Evolutionary conservation across 352 stramenopile genomes (phyloP).

Genomic region (Pythium apleroticum): DNA sequence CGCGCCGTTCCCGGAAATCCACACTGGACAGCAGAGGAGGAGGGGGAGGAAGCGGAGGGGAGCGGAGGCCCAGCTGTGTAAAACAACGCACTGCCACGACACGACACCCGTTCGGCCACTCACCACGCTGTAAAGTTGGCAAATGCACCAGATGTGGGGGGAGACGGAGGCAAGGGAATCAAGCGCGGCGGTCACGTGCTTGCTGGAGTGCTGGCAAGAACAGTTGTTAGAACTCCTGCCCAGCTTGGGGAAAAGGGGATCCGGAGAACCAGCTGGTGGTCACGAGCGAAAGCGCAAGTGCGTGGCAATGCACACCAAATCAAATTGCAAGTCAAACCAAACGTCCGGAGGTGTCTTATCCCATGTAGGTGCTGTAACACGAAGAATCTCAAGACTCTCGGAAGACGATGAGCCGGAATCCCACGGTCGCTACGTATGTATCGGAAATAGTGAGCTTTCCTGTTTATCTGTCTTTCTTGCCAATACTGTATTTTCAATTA

Average conservation of each 20-base stretch:
- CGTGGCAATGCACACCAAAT: neutral
- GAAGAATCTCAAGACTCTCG: no score
- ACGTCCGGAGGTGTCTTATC: neutral
- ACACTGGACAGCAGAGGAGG: neutral
- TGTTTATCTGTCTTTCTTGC: neutral
- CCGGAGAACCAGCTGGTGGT: neutral
- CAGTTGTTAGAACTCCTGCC: neutral
- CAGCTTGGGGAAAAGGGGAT: neutral
- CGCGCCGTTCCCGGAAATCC: neutral
- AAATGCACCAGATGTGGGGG: neutral
- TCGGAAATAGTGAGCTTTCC: no score
- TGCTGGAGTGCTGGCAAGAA: no score
- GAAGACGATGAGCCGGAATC: no score
- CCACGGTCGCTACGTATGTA: no score
- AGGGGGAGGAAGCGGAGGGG: conserved; percentile 1
- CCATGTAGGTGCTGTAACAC: no score
- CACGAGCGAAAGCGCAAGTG: neutral
- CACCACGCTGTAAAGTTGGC: no score
- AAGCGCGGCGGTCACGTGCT: neutral
- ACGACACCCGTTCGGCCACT: neutral
- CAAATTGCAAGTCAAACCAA: neutral
- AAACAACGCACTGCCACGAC: conserved; percentile 14
- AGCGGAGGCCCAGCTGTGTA: neutral
- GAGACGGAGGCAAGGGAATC: neutral
- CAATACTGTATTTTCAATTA: no score